Evolutionary conservation across 176 grass and related monocot genomes (phyloP).

Genomic region (Oryza meyeriana): DNA sequence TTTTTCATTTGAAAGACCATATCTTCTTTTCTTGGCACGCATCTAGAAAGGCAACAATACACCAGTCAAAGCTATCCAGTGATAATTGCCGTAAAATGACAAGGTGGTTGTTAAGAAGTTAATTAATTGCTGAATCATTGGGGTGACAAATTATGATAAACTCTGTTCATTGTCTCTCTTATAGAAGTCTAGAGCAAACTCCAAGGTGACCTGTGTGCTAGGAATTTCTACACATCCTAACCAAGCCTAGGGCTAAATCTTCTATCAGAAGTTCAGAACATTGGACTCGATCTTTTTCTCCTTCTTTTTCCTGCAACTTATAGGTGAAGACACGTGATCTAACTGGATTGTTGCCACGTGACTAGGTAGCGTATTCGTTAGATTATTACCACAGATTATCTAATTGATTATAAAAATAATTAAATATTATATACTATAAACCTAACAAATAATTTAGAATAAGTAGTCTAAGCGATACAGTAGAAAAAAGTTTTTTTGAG

Average conservation of each 20-base stretch:
- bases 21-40: background rate
- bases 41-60: background rate
- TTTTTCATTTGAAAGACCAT: background rate
- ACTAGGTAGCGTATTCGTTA: too few relatives aligned
- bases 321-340: too few relatives aligned
- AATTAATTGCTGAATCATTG: slow-evolving; percentile 28
- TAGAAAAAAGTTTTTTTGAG: too few relatives aligned
- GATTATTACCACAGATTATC: too few relatives aligned
- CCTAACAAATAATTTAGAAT: too few relatives aligned
- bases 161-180: background rate
- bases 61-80: slow-evolving; percentile 10
- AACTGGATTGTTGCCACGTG: too few relatives aligned
- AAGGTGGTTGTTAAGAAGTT: slow-evolving; percentile 23
- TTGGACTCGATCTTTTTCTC: too few relatives aligned
- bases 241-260: background rate
- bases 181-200: background rate
- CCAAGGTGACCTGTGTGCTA: background rate
- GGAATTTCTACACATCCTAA: background rate
- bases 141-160: background rate
- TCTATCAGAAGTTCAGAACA: background rate
- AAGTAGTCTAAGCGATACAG: too few relatives aligned
- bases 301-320: too few relatives aligned
- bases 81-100: slow-evolving; percentile 21
- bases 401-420: too few relatives aligned
- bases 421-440: too few relatives aligned